Base-by-base conservation (phyloP, 768 basidiomycete species). In the Leccinum longicurvipes region DNA sequence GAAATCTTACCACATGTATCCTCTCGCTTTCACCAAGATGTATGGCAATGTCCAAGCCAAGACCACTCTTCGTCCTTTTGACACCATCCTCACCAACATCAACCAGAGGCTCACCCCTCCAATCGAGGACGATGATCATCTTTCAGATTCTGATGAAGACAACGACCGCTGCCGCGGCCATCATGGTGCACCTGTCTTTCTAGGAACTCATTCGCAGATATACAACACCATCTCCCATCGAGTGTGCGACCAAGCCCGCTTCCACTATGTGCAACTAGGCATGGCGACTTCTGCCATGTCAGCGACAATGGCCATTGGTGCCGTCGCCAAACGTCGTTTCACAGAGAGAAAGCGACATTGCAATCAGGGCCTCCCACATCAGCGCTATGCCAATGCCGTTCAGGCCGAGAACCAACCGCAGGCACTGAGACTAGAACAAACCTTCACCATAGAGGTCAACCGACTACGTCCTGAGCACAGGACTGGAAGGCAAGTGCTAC, bases 251-350 rank as follows among this genome's bases (percentile, higher is more conserved):
- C 45, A 58, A 6, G 49, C 53, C 1, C 21, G 53, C 0, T 60
- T 54, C 1, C 53, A 58, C 3, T 60, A 54, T 3, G 47, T 60
- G 0, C 57, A 60, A 10, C 46, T 60, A 1, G 47, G 57, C 7
- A 15, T 59, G 2, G 45, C 44, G 0, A 61, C 60, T 3, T 49
- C 57, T 1, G 49, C 48, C 11, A 4, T 61, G 1, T 19, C 42
- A 6, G 55, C 51, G 0, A 56, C 51, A 0, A n/a, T 14, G 0
- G 54, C 50, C 6, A 25, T 1, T 6, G 31, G 47, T 0, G 8
- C 1, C 0, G 3, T 11, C 1, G 3, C 25, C 6, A 59, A 56
- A 7, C 29, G 47, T 0, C n/a, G 29, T 0, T 60, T 60, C 8
- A 2, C 39, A 0, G 10, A 25, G 7, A 15, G 48, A 2, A 56